Evolutionary conservation across 129 eudicot species (phyloP).

Genomic region (Mikania micrantha): DNA sequence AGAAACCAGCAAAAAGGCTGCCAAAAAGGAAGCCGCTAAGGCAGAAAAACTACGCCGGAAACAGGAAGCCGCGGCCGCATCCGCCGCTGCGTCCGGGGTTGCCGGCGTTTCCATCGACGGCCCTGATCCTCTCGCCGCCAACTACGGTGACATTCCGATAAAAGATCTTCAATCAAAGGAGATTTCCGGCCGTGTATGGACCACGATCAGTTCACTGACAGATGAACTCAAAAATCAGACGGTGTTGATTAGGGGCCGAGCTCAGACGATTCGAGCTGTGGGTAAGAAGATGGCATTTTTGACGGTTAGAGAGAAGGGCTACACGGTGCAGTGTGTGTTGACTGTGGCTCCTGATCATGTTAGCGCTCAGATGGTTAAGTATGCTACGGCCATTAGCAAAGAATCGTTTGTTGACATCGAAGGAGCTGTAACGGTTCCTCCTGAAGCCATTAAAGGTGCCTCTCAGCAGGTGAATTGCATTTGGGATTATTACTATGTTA

Average conservation of each 20-base stretch:
- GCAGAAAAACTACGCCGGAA: constrained; percentile 63
- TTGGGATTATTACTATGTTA: not conserved
- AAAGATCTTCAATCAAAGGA: constrained; percentile 56
- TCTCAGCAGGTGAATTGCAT: constrained; percentile 60
- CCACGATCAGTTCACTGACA: constrained; percentile 31
- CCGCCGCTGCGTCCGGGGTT: constrained; percentile 51
- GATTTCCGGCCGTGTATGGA: constrained; percentile 50
- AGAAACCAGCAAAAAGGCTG: constrained; percentile 55
- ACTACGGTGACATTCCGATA: constrained; percentile 62
- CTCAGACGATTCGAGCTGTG: constrained; percentile 72
- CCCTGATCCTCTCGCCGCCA: constrained; percentile 51
- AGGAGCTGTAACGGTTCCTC: constrained; percentile 63
- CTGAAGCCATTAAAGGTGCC: constrained; percentile 51
- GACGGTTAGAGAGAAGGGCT: constrained; percentile 62
- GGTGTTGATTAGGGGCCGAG: constrained; percentile 61
- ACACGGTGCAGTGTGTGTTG: constrained; percentile 74
- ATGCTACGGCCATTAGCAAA: constrained; percentile 42
- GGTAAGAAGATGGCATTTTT: constrained; percentile 82
- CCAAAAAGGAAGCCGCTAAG: constrained; percentile 73
- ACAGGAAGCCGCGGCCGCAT: constrained; percentile 59
- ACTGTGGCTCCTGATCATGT: constrained; percentile 53
- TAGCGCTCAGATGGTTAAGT: constrained; percentile 78
- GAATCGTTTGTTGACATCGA: constrained; percentile 60
- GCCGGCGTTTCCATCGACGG: constrained; percentile 33
- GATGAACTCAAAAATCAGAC: constrained; percentile 36